Conservation (phyloP, 148 eudicot genomes). For the Linanthus parryae region DNA sequence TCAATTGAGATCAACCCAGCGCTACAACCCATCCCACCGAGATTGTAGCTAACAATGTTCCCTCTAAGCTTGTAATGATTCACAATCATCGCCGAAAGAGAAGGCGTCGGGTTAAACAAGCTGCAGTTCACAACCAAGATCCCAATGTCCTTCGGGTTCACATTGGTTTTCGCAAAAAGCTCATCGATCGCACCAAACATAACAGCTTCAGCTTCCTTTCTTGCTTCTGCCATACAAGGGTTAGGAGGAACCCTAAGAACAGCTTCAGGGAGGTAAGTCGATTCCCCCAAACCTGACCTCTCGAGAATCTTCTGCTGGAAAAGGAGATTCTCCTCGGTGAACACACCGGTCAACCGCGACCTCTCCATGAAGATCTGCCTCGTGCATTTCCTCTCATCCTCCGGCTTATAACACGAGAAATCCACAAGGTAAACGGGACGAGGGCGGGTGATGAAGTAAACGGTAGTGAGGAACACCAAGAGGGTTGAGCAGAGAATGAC, state of each 20-base stretch:
- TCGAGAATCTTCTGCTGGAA: neutral
- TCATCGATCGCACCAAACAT: conserved; percentile 6
- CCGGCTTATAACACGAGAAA: conserved; percentile 9
- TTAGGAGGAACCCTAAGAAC: neutral
- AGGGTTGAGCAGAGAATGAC: conserved; percentile 5
- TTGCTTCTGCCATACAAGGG: conserved; percentile 4
- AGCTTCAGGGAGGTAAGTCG: neutral
- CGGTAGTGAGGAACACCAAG: neutral
- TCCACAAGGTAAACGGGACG: conserved; percentile 1
- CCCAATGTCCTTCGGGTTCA: conserved; percentile 4
- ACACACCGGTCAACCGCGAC: neutral
- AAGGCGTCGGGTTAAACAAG: conserved; percentile 5
- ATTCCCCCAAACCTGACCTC: conserved; percentile 1
- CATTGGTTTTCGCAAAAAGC: neutral
- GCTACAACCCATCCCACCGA: conserved; percentile 12
- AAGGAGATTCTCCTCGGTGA: neutral
- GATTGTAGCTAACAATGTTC: neutral
- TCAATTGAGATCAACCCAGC: conserved; percentile 5
- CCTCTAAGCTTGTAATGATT: conserved; percentile 7
- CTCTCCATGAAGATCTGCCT: neutral
- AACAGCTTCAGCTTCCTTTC: conserved; percentile 2
- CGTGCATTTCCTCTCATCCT: conserved; percentile 5
- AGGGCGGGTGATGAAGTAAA: conserved; percentile 1
- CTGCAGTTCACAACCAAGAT: conserved; percentile 5
- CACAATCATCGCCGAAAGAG: conserved; percentile 7